A percentile compares a stretch with the other conserved stretches of the same genome.
Conservation (phyloP, 495 filamentous ascomycete species). For the Jackrogersella multiformis region DNA sequence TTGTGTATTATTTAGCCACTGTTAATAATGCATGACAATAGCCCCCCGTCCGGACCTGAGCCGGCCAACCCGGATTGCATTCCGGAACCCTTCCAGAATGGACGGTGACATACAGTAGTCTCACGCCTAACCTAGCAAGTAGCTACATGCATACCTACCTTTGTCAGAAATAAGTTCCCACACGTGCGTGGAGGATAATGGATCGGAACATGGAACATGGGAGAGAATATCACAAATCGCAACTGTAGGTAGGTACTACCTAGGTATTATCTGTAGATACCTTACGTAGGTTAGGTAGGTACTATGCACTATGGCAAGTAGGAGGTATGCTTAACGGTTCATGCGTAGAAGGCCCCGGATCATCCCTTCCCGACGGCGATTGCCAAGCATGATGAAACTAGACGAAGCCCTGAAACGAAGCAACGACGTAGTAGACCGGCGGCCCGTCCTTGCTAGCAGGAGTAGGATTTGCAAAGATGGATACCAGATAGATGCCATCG, state of each 20-base stretch:
- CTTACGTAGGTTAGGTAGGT: no score
- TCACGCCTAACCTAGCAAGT: no score
- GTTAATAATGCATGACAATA: conserved; percentile 17
- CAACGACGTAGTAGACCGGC: conserved; percentile 56
- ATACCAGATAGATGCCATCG: background rate
- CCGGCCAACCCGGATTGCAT: conserved; percentile 23
- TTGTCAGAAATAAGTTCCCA: background rate
- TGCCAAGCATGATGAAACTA: conserved; percentile 52
- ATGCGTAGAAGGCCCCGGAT: conserved; percentile 51
- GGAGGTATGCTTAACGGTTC: conserved; percentile 49
- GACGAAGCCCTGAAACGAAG: conserved; percentile 61
- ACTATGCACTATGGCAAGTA: no score
- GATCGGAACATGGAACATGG: conserved; percentile 64
- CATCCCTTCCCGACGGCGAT: conserved; percentile 53
- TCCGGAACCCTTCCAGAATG: conserved; percentile 28
- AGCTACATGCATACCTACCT: background rate
- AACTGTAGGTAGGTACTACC: no score
- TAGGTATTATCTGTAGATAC: no score
- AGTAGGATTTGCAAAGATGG: background rate
- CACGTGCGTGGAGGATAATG: conserved; percentile 19
- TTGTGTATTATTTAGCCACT: background rate
- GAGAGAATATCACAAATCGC: conserved; percentile 66
- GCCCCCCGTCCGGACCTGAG: conserved; percentile 27
- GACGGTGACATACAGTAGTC: no score
- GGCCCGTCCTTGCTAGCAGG: conserved; percentile 16